These are phyloP conservation scores for Leishmania major DNA, from an alignment of 208 protist species.

Conservation along the genomic window DNA sequence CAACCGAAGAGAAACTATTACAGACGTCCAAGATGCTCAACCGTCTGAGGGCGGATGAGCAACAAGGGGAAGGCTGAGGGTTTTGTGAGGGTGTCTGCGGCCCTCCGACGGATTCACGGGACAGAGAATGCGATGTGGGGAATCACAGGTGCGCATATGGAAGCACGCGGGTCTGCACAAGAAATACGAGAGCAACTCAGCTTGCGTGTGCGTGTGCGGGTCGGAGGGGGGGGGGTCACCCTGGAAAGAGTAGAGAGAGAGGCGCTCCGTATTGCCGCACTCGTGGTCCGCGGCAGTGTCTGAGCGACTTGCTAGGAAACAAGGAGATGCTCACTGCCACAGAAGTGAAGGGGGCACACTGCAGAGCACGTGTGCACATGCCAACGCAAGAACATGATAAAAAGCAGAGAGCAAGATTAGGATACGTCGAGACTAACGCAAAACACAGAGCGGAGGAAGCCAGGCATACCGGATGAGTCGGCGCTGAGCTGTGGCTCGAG, in stretches of 20 bases:
- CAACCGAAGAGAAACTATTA: neutral
- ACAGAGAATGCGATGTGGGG: neutral
- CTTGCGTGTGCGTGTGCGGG: neutral
- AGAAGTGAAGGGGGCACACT: neutral
- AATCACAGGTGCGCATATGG: neutral
- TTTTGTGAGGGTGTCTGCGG: neutral
- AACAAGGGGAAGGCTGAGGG: neutral
- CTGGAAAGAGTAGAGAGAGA: neutral
- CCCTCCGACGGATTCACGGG: neutral
- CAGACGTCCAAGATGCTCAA: too few species aligned
- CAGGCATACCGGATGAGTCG: neutral
- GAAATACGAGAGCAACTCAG: neutral
- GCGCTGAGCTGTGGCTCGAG: neutral
- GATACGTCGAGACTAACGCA: too few species aligned
- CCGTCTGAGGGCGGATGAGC: neutral
- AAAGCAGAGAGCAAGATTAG: neutral
- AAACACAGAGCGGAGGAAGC: neutral
- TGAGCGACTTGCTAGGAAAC: neutral
- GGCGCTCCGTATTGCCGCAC: neutral
- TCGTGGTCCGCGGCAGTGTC: neutral
- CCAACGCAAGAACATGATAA: neutral
- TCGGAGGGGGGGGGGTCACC: neutral
- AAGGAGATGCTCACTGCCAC: neutral
- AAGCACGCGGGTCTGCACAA: neutral
- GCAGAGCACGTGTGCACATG: neutral